Percentiles rank a stretch among this genome's conserved stretches.
These are phyloP conservation scores for Backusella circina DNA, from an alignment of 192 early-diverging fungal species.

Conservation along the genomic window DNA sequence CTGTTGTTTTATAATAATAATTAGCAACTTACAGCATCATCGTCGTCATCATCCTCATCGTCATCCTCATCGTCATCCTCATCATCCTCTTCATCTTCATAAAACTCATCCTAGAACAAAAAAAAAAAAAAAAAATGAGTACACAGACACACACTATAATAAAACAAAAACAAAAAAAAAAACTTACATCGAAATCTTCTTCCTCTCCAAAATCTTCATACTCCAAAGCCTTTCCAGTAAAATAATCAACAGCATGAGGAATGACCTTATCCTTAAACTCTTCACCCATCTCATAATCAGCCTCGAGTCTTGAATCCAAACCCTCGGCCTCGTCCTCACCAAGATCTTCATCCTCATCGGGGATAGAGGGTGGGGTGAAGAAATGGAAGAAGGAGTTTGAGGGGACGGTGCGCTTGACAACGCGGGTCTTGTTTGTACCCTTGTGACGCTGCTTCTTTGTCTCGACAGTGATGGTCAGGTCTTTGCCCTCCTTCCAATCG, in stretches of 20 bases:
- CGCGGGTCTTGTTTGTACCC: slow-evolving; percentile 96
- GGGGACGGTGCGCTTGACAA: slow-evolving; percentile 95
- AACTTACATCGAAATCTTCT: slow-evolving; percentile 47
- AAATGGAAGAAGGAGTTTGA: slow-evolving; percentile 97
- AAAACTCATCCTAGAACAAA: slow-evolving; percentile 38
- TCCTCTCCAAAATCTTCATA: slow-evolving; percentile 68
- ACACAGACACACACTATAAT: neutral
- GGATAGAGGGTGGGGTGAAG: slow-evolving; percentile 85
- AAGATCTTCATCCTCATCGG: slow-evolving; percentile 68
- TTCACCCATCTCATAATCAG: slow-evolving; percentile 91
- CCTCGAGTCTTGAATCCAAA: slow-evolving; percentile 83
- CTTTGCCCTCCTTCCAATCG: slow-evolving; percentile 96
- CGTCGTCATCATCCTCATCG: slow-evolving; percentile 50
- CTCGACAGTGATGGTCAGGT: slow-evolving; percentile 90
- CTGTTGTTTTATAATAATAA: neutral
- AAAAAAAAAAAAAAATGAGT: slow-evolving; percentile 2
- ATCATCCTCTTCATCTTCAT: slow-evolving; percentile 51
- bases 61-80: slow-evolving; percentile 10
- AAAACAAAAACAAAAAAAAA: neutral
- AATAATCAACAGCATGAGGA: slow-evolving; percentile 96
- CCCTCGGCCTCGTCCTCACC: slow-evolving; percentile 73
- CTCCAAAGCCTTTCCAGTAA: slow-evolving; percentile 94
- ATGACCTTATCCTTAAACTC: slow-evolving; percentile 98
- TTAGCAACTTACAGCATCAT: slow-evolving; percentile 49
- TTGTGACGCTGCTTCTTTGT: slow-evolving; percentile 99